Conservation (phyloP, 2,329 filamentous ascomycete genomes). For the Trichophyton benhamiae region DNA sequence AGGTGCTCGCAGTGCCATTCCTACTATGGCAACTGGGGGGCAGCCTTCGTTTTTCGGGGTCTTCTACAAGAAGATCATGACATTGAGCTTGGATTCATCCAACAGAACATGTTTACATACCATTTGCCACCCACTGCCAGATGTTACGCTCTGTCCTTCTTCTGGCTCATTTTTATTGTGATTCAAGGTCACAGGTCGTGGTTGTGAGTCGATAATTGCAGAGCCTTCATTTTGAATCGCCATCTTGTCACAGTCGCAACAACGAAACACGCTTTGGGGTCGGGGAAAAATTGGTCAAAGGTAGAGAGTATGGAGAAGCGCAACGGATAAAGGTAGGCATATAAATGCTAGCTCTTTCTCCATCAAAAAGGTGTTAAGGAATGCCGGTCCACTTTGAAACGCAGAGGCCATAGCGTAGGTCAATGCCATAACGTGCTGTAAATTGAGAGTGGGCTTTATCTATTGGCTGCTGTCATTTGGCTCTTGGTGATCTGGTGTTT, state of each 20-base stretch:
- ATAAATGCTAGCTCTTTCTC: no score
- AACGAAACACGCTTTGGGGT: neutral
- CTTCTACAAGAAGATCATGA: neutral
- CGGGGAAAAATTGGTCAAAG: neutral
- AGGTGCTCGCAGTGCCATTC: conserved; percentile 5
- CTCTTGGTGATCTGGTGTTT: no score
- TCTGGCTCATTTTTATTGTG: neutral
- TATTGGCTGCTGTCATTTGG: no score
- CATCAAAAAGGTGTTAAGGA: no score
- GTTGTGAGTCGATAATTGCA: neutral
- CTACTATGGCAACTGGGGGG: conserved; percentile 5
- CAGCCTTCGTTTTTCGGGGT: neutral
- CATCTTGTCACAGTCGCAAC: neutral
- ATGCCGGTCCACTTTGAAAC: no score
- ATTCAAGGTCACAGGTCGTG: neutral
- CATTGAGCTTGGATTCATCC: neutral
- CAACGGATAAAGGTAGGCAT: neutral
- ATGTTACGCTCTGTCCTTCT: neutral
- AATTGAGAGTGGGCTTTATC: no score
- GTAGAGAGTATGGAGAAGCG: neutral
- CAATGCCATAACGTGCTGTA: no score
- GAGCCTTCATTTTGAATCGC: neutral
- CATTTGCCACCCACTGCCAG: neutral
- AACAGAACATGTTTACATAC: neutral
- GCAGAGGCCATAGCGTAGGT: no score